Base-by-base conservation (phyloP, 495 filamentous ascomycete genomes). In the Cercophora scortea region DNA sequence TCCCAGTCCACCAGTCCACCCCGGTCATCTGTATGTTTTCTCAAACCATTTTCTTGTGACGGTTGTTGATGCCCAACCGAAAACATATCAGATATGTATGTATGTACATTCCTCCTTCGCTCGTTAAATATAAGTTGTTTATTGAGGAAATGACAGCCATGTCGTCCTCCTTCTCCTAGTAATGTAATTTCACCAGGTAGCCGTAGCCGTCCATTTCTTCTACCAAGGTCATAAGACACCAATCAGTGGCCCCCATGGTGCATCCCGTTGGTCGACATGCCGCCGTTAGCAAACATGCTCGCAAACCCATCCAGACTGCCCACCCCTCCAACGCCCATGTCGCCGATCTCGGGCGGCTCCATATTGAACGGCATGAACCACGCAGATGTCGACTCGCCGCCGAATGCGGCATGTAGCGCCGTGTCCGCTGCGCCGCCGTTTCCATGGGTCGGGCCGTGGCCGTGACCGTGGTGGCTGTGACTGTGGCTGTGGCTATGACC, bases 311-410 rank as follows among this genome's bases (percentile, higher is more conserved):
- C 70, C 42, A 71, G 48, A 13, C 52, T 54, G 3, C 63, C 69
- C 13, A 60, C 68, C 36, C 66, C 63, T 11, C 68, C 63, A 8
- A 61, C 58, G 6, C 66, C 72, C 19, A 72, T 49, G 12, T 82
- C 80, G 12, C 75, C 78, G 18, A 83, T 64, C 48, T 80, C 78
- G 18, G 81, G 81, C 47, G 87, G 88, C 55, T 90, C 86, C 70
- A 92, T 81, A 61, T 96, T 96, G 71, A 95, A 96, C 3, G 91
- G 91, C 72, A 95, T 83, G 68, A 95, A 95, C 91, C 91, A 96
- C 18, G 90, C 89, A 42, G 76, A 80, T 49, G 84, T 89, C 1
- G 85, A 68, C 55, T 78, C 76, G 35, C 40, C 45, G 11, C 60
- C 57, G 45, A 66, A 66, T 11, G 61, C 61, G 1, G 62, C 59